Evolutionary conservation across 2,329 filamentous ascomycete genomes (phyloP).

Genomic region (Aplosporella prunicola): DNA sequence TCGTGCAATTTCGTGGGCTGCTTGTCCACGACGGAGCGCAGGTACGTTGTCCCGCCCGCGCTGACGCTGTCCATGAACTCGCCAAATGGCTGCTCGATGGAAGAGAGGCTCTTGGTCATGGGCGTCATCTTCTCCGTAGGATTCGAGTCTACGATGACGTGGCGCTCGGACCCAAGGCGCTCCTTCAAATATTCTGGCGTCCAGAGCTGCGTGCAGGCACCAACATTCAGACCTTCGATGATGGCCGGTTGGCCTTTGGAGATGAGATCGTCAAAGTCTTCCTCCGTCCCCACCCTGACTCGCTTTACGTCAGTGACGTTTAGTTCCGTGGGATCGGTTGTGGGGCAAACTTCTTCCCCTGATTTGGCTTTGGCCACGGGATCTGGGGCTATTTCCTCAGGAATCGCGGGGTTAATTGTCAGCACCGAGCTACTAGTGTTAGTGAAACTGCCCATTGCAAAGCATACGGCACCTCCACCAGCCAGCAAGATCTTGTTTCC

Average conservation of each 20-base stretch:
- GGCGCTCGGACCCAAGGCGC: constrained; percentile 25
- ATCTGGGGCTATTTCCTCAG: too few relatives aligned
- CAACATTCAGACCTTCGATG: constrained; percentile 56
- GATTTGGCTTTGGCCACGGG: too few relatives aligned
- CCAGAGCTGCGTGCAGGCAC: constrained; percentile 59
- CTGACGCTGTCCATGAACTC: constrained; percentile 49
- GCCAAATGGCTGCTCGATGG: constrained; percentile 58
- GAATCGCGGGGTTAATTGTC: not conserved
- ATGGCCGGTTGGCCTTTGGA: constrained; percentile 52
- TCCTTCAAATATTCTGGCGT: constrained; percentile 56
- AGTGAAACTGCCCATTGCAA: constrained; percentile 74
- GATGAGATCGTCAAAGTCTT: constrained; percentile 54
- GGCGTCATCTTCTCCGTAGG: constrained; percentile 64
- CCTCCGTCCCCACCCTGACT: constrained; percentile 40
- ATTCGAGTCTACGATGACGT: constrained; percentile 68
- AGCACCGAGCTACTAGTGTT: not conserved
- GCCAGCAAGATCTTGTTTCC: constrained; percentile 50
- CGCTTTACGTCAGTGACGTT: constrained; percentile 45
- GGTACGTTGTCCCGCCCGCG: constrained; percentile 56
- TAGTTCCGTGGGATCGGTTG: too few relatives aligned
- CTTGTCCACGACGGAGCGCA: constrained; percentile 64
- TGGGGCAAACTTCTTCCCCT: too few relatives aligned
- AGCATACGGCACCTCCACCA: constrained; percentile 79
- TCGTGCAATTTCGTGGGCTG: constrained; percentile 59
- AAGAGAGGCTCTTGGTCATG: constrained; percentile 71